A percentile compares a stretch with the other conserved stretches of the same genome.
Conservation (phyloP, 805 yeast genomes). For the Starmerella sp. region DNA sequence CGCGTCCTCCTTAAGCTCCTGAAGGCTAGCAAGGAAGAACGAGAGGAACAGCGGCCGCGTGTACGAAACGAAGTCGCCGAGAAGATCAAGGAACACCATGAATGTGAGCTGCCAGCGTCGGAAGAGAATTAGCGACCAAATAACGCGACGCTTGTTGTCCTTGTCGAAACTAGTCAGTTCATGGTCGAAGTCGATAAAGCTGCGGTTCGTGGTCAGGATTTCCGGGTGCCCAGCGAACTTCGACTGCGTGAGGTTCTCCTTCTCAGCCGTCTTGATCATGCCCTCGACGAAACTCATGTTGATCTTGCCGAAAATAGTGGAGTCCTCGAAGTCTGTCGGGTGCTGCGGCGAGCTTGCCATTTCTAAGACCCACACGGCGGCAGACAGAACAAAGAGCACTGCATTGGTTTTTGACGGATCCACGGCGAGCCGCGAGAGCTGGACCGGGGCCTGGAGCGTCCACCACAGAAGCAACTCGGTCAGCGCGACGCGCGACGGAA, state of each 20-base stretch:
- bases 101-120: background rate
- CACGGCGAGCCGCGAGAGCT: background rate
- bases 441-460: background rate
- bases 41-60: constrained; percentile 16
- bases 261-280: constrained; percentile 9
- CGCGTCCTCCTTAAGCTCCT: background rate
- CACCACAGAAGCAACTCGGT: constrained; percentile 7
- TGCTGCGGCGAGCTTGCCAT: constrained; percentile 5
- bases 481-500: constrained; percentile 2
- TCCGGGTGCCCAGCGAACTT: constrained; percentile 15
- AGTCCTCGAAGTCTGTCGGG: constrained; percentile 9
- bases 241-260: constrained; percentile 8
- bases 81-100: constrained; percentile 2
- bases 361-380: background rate
- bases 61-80: constrained; percentile 13
- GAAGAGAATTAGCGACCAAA: constrained; percentile 7
- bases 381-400: background rate
- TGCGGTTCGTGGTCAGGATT: constrained; percentile 3
- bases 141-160: constrained; percentile 1
- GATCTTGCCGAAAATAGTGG: constrained; percentile 14
- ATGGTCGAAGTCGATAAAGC: background rate
- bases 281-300: constrained; percentile 8
- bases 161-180: background rate
- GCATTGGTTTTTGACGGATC: background rate
- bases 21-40: constrained; percentile 12